Conservation (phyloP, 208 protist genomes). For the Tritrichomonas musculus region DNA sequence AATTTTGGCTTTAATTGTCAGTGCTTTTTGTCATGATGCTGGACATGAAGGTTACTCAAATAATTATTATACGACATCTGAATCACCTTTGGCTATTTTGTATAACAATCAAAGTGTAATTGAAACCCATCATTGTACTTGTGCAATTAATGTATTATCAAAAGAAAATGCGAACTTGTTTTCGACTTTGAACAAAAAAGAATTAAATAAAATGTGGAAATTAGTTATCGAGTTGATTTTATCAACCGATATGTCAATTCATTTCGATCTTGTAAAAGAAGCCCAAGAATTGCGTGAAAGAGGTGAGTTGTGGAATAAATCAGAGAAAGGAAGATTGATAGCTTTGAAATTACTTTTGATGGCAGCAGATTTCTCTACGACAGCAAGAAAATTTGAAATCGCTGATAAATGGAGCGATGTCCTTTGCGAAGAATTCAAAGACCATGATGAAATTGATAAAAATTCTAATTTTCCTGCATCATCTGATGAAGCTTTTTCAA, state of each 20-base stretch:
- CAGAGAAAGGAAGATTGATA: background rate
- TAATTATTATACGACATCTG: conserved; percentile 77
- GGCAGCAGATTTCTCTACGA: background rate
- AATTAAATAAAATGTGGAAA: conserved; percentile 46
- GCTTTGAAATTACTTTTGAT: background rate
- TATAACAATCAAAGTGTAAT: conserved; percentile 60
- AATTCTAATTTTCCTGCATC: too few species aligned
- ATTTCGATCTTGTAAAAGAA: conserved; percentile 44
- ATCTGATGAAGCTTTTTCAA: background rate
- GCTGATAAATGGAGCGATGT: conserved; percentile 1
- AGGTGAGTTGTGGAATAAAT: background rate
- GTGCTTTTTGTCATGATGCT: conserved; percentile 80
- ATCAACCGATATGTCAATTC: conserved; percentile 53
- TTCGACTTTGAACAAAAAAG: conserved; percentile 29
- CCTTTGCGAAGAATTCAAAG: conserved; percentile 3
- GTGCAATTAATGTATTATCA: conserved; percentile 41
- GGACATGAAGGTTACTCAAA: conserved; percentile 90
- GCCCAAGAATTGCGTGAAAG: background rate
- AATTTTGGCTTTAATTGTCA: conserved; percentile 68
- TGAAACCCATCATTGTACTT: conserved; percentile 57
- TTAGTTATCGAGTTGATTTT: conserved; percentile 51
- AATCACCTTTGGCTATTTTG: conserved; percentile 66
- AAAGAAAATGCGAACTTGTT: conserved; percentile 43
- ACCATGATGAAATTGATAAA: background rate
- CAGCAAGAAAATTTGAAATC: background rate